Base-by-base conservation (phyloP, 768 basidiomycete species). In the Boletus eberwhitei region DNA sequence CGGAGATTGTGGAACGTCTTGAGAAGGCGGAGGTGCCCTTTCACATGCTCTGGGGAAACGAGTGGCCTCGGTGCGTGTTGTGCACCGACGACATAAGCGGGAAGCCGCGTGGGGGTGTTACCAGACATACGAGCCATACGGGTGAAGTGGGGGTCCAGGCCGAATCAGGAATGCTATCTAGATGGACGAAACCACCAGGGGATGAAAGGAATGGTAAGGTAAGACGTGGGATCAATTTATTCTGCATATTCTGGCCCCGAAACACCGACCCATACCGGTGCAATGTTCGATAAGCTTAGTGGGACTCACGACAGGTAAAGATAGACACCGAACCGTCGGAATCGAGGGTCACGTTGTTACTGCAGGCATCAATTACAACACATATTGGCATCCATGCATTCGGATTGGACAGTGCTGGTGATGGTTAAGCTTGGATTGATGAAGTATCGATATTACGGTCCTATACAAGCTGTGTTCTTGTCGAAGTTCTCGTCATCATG, bases 1-100 rank as follows among this genome's bases (percentile, higher is more conserved):
- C 61, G 54, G 51, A 75, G 65, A 16, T 66, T 59, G 36, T 68
- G 49, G 54, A 75, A 74, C n/a, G 64, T 59, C 17, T 64, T 59
- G 24, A 75, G 65, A 31, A 75, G 70, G 13, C 61, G 63, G 16
- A 75, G 64, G 48, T 76, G 75, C 2, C 65, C 66, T 47, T 66
- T 70, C 5, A 74, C 61, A n/a, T 76, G 64, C 39, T 57, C 51
- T 16, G 61, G 36, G 8, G 62, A 59, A n/a, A 75, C 74, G 5
- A 74, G 65, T 4, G 73, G 69, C 8, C 55, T 51, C 5, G 49
- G 24, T 19, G 52, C 29, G 35, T 32, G 54, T 8, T 60, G 62
- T 21, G 55, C 48, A 5, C 65, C 71, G 11, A 71, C 54, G 31
- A 54, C 39, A 51, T 60, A 71, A 4, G 17, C n/a, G 2, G 59